These are phyloP conservation scores for Backusella macrospora DNA, from an alignment of 192 early-diverging fungal species.

Conservation along the genomic window DNA sequence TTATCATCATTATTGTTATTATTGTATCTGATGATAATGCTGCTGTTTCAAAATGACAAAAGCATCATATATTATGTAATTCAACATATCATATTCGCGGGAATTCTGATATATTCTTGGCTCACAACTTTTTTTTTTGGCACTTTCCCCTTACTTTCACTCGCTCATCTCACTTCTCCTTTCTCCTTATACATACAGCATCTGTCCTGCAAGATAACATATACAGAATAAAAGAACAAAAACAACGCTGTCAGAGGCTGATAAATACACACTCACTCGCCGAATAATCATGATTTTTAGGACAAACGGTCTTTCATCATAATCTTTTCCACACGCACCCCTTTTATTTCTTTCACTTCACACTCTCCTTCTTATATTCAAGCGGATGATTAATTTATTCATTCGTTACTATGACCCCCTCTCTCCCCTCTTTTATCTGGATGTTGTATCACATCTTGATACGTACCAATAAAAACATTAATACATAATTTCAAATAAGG, in stretches of 20 bases:
- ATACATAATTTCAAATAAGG: slow-evolving; percentile 2
- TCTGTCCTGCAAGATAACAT: slow-evolving; percentile 4
- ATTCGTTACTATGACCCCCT: neutral
- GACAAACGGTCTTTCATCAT: neutral
- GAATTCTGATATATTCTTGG: neutral
- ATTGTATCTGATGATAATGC: neutral
- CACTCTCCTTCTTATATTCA: too few relatives aligned
- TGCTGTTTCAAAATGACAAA: neutral
- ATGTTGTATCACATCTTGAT: slow-evolving; percentile 11
- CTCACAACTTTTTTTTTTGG: neutral
- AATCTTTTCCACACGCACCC: neutral
- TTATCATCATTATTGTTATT: too few relatives aligned
- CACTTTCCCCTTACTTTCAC: neutral
- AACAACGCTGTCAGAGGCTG: neutral
- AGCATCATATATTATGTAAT: neutral
- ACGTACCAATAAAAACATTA: too few relatives aligned
- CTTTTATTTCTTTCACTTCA: too few relatives aligned
- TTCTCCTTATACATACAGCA: neutral
- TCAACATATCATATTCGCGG: neutral
- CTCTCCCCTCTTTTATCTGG: neutral
- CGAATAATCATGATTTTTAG: neutral
- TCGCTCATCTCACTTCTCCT: neutral
- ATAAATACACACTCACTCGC: too few relatives aligned
- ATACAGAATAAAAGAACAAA: slow-evolving; percentile 11
- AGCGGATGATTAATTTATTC: too few relatives aligned